Evolutionary conservation across 129 eudicot species (phyloP).

Genomic region (Lactuca sativa): DNA sequence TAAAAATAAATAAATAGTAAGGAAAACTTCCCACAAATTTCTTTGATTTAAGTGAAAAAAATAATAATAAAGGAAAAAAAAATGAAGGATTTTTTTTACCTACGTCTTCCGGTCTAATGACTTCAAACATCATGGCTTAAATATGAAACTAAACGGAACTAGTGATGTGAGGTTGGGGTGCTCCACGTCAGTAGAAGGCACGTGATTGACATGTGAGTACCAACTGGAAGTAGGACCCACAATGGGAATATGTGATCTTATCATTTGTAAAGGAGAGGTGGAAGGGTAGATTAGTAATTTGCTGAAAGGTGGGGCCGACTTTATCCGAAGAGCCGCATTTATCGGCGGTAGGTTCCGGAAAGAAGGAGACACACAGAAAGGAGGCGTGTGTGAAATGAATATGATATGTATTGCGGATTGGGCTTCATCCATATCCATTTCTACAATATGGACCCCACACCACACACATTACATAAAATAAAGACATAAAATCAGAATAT

Average conservation of each 20-base stretch:
- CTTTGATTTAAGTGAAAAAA: too few species aligned
- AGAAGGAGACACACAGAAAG: slow-evolving; percentile 15
- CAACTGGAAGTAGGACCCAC: slow-evolving; percentile 36
- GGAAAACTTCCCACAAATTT: too few species aligned
- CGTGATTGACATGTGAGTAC: slow-evolving; percentile 37
- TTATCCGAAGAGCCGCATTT: slow-evolving; percentile 49
- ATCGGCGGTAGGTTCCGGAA: slow-evolving; percentile 43
- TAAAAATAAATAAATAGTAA: too few species aligned
- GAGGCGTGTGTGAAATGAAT: slow-evolving; percentile 42
- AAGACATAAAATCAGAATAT: too few species aligned
- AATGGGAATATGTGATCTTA: slow-evolving; percentile 19
- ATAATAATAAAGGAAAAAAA: too few species aligned
- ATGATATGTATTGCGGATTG: slow-evolving; percentile 29
- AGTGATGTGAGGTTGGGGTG: slow-evolving; percentile 19
- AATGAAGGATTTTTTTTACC: too few species aligned
- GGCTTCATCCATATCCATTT: slow-evolving; percentile 48
- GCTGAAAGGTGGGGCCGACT: slow-evolving; percentile 41
- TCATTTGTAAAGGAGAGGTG: background rate
- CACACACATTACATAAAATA: background rate
- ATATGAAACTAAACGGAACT: background rate
- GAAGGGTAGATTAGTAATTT: slow-evolving; percentile 15
- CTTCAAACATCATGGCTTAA: background rate
- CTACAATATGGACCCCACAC: background rate
- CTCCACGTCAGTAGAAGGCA: slow-evolving; percentile 26
- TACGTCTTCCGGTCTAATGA: too few species aligned